Percentiles rank a stretch among this genome's conserved stretches.
phyloP scores from a whole-genome alignment of 345 rosid genomes.

The Gossypium thurberi region DNA sequence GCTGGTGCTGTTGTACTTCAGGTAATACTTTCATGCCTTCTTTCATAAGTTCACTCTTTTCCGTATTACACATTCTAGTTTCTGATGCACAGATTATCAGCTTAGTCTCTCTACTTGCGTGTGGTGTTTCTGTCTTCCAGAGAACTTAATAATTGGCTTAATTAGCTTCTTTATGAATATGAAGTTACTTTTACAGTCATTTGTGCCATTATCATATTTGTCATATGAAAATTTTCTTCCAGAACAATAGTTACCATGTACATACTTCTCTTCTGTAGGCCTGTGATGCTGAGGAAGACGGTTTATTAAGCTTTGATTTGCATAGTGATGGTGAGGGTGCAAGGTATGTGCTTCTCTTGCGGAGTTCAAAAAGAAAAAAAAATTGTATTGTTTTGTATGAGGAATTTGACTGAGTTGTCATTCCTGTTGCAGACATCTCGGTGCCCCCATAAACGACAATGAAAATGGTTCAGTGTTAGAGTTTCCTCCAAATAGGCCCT shows the following conservation, averaged over 20 bases:
- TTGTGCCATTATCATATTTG: neutral
- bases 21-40: constrained; percentile 29
- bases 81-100: too few relatives aligned
- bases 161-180: neutral
- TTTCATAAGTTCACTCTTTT: neutral
- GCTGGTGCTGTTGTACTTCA: constrained; percentile 92
- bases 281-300: constrained; percentile 75
- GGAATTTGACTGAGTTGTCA: constrained; percentile 6
- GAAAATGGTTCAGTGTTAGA: constrained; percentile 53
- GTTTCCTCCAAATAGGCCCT: constrained; percentile 55
- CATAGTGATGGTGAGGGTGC: constrained; percentile 85
- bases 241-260: neutral
- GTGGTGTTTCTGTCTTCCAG: too few relatives aligned
- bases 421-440: constrained; percentile 55
- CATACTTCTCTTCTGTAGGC: constrained; percentile 45
- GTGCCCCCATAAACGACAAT: constrained; percentile 39
- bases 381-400: neutral
- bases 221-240: neutral
- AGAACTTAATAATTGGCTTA: neutral
- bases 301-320: constrained; percentile 74
- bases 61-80: neutral
- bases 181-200: neutral
- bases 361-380: neutral
- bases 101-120: too few relatives aligned
- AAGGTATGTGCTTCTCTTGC: constrained; percentile 38